A percentile compares a stretch with the other conserved stretches of the same genome.
Conservation (phyloP, 2,329 filamentous ascomycete species). For the Sporothrix dimorphospora region DNA sequence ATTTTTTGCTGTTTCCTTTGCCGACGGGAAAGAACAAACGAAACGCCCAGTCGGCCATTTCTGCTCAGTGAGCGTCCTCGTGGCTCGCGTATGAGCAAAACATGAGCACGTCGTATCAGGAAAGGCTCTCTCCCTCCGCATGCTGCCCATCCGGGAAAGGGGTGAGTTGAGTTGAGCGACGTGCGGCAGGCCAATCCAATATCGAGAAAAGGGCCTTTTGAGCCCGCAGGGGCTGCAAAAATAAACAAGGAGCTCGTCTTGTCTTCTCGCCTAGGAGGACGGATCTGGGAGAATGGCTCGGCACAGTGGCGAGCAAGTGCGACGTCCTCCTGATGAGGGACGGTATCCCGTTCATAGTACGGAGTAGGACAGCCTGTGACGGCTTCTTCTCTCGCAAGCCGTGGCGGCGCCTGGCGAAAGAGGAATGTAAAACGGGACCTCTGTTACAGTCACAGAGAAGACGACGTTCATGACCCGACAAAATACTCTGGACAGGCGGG, state of each 20-base stretch:
- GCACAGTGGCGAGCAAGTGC: not conserved
- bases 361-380: not conserved
- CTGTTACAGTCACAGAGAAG: not conserved
- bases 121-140: not conserved
- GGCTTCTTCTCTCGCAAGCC: not conserved
- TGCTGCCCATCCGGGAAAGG: not conserved
- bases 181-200: not conserved
- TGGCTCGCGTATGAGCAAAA: not conserved
- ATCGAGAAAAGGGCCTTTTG: conserved; percentile 17
- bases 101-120: not conserved
- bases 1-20: not conserved
- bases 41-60: not conserved
- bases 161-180: not conserved
- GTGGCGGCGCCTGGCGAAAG: not conserved
- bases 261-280: not conserved
- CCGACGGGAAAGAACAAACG: not conserved
- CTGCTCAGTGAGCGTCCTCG: not conserved
- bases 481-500: conserved; percentile 28
- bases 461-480: conserved; percentile 24
- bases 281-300: not conserved
- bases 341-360: not conserved
- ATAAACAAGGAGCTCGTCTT: not conserved
- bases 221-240: conserved; percentile 18
- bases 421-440: conserved; percentile 4
- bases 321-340: not conserved